Base-by-base conservation (phyloP, 2,329 filamentous ascomycete species). In the Lasiodiplodia gonubiensis region DNA sequence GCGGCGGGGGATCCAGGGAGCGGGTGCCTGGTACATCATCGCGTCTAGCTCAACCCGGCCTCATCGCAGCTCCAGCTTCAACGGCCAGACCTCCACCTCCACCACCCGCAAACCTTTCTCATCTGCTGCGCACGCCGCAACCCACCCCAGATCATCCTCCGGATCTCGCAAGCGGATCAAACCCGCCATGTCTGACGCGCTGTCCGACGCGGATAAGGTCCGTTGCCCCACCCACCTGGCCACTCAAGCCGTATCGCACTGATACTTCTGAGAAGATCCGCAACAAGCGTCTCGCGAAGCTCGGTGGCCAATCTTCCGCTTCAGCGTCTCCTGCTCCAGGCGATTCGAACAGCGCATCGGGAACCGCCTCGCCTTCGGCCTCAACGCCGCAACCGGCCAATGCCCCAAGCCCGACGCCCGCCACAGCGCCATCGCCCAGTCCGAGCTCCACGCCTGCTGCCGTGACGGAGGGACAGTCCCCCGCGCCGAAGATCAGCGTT, bases 211-310 rank as follows among this genome's bases (percentile, higher is more conserved):
- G 68, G 82, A 84, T 72, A 84, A 83, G 78, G 82, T 82, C 73
- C 25, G 57, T 60, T 64, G 46, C 54, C 57, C 46, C 21, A 35
- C 55, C 42, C 42, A 46, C 37, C 53, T 35, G 53, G 25, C 74
- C 70, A 63, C 27, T 33, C 69, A 71, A 71, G 11, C 54, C 57
- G 23, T 46, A 37, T 53, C 52, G 25, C 68, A 71, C 76, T 79
- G 73, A 77, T 51, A 37, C n/a, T 71, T 70, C 71, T 55, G 69
- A 35, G 60, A 73, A 90, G 88, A 90, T 90, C 76, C 87, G 88
- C 73, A 87, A 85, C 74, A 90, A 90, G 80, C 87, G 88, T 65
- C 83, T 90, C 60, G 88, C 88, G 67, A 90, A 89, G 77, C 82
- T 90, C 53, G 85, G 83, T 49, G 83, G 80, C 25, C 70, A 71